Percentiles rank a stretch among this genome's conserved stretches.
Conservation (phyloP, 2,329 filamentous ascomycete species). For the Anthostomella pinea region DNA sequence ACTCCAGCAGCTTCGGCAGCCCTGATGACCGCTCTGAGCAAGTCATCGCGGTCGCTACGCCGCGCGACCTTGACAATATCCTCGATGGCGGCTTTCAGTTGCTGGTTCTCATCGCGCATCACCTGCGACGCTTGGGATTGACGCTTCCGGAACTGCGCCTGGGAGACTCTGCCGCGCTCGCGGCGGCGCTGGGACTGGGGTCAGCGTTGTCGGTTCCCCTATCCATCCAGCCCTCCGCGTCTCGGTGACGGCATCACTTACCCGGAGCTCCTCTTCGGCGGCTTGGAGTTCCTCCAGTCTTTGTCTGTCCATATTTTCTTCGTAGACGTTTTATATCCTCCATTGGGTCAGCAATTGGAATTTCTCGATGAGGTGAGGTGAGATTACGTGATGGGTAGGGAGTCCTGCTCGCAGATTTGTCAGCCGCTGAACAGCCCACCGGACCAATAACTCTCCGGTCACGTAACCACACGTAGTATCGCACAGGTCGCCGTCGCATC, state of each 20-base stretch:
- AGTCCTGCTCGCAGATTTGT: no score
- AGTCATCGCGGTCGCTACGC: constrained; percentile 12
- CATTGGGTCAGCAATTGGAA: neutral
- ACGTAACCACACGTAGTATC: constrained; percentile 5
- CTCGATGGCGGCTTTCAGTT: constrained; percentile 21
- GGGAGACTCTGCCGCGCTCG: constrained; percentile 29
- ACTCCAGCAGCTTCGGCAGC: constrained; percentile 19
- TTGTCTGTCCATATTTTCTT: neutral
- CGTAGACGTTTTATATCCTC: constrained; percentile 1
- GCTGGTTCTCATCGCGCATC: constrained; percentile 21
- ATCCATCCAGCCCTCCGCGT: neutral
- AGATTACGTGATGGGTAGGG: no score
- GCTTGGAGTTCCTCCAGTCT: constrained; percentile 1
- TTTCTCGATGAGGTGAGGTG: neutral
- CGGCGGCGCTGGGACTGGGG: constrained; percentile 22
- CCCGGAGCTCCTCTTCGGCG: constrained; percentile 10
- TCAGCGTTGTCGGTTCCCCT: neutral
- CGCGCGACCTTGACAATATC: constrained; percentile 15
- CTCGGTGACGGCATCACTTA: constrained; percentile 5
- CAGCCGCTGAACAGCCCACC: no score
- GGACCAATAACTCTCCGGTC: constrained; percentile 1
- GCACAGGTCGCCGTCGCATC: neutral
- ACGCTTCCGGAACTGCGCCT: constrained; percentile 32
- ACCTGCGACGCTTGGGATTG: constrained; percentile 19
- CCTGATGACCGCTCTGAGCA: constrained; percentile 17